Evolutionary conservation across 108 stramenopile species (phyloP).

Genomic region (Ochromonas danica): DNA sequence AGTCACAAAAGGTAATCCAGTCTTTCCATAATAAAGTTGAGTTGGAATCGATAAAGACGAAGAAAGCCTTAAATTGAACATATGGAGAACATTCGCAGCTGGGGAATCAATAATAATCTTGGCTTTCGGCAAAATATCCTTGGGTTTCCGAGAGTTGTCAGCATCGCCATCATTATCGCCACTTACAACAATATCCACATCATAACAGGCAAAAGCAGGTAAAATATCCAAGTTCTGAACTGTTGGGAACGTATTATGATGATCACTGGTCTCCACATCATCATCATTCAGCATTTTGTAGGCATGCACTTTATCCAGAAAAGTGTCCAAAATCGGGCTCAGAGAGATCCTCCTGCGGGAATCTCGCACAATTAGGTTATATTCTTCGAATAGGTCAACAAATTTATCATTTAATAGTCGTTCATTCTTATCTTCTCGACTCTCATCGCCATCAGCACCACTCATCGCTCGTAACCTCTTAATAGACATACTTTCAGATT

Average conservation of each 20-base stretch:
- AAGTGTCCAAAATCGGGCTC: constrained; percentile 9
- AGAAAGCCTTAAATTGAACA: constrained; percentile 17
- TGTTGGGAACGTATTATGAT: constrained; percentile 16
- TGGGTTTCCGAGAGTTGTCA: constrained; percentile 14
- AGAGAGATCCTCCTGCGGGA: constrained; percentile 13
- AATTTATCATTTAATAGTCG: constrained; percentile 17
- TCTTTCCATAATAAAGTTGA: constrained; percentile 17
- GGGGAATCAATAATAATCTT: constrained; percentile 17
- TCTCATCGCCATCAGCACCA: constrained; percentile 13
- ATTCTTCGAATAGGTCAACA: constrained; percentile 16
- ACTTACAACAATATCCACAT: constrained; percentile 2
- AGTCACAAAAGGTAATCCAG: constrained; percentile 15
- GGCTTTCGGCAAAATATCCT: constrained; percentile 15
- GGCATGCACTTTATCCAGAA: constrained; percentile 15
- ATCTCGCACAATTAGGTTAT: constrained; percentile 16
- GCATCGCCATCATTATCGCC: constrained; percentile 13
- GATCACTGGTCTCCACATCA: constrained; percentile 14
- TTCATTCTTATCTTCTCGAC: constrained; percentile 16
- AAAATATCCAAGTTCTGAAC: constrained; percentile 17
- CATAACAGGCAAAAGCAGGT: constrained; percentile 15
- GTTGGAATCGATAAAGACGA: constrained; percentile 5
- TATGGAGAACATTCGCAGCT: constrained; percentile 10
- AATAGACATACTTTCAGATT: constrained; percentile 17
- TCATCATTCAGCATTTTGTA: constrained; percentile 17
- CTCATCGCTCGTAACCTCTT: constrained; percentile 14